These are phyloP conservation scores for Knufia fluminis DNA, from an alignment of 2,329 filamentous ascomycete genomes.

Conservation along the genomic window DNA sequence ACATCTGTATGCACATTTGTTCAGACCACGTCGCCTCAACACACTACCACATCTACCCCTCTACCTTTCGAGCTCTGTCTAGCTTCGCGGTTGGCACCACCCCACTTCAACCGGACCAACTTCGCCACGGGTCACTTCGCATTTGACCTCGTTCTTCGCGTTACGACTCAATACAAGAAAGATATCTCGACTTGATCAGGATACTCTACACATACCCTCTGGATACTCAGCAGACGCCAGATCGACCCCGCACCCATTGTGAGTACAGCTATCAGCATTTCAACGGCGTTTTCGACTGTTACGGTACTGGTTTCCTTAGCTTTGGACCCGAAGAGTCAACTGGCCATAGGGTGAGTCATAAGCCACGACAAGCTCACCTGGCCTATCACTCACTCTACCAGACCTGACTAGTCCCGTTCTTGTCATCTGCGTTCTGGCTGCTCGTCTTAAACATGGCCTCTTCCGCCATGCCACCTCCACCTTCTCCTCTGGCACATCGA, in stretches of 20 bases:
- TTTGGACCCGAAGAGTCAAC: conserved; percentile 8
- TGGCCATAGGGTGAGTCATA: conserved; percentile 10
- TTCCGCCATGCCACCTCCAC: conserved; percentile 11
- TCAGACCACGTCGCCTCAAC: conserved; percentile 8
- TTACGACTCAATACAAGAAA: conserved; percentile 3
- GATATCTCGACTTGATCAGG: background rate
- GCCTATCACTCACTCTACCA: conserved; percentile 8
- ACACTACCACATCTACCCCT: background rate
- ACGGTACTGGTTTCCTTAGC: conserved; percentile 8
- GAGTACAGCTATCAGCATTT: conserved; percentile 10
- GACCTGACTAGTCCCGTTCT: conserved; percentile 1
- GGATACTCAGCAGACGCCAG: background rate
- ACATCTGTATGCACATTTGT: conserved; percentile 10
- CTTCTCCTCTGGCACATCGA: conserved; percentile 23
- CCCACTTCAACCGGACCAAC: background rate
- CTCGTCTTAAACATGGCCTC: conserved; percentile 11
- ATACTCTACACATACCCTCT: background rate
- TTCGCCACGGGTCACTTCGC: conserved; percentile 3
- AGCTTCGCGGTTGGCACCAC: conserved; percentile 3
- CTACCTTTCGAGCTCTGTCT: background rate
- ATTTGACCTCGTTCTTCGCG: background rate
- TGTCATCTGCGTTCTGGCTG: conserved; percentile 7
- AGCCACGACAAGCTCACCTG: conserved; percentile 4
- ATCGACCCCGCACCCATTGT: background rate
- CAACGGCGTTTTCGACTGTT: conserved; percentile 9